A percentile compares a stretch with the other conserved stretches of the same genome.
These are phyloP conservation scores for Adansonia digitata DNA, from an alignment of 345 rosid species.

Conservation along the genomic window DNA sequence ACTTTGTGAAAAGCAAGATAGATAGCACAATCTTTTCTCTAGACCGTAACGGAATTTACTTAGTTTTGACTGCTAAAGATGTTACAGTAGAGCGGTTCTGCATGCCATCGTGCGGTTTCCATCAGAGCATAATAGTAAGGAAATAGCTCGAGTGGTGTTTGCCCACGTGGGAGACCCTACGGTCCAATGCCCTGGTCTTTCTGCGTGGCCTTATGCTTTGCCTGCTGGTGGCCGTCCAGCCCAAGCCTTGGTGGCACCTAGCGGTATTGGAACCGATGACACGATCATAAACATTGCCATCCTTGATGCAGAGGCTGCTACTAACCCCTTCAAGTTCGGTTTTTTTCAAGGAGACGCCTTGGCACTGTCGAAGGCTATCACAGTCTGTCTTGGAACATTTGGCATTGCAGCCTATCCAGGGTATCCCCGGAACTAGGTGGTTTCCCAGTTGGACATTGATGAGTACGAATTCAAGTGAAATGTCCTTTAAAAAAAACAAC, in stretches of 20 bases:
- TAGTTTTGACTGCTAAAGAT: conserved; percentile 51
- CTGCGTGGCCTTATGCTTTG: conserved; percentile 87
- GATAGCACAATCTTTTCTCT: neutral
- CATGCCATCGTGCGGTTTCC: conserved; percentile 47
- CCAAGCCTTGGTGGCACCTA: conserved; percentile 63
- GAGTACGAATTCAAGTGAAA: no score
- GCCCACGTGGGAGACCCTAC: conserved; percentile 76
- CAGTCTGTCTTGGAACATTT: conserved; percentile 70
- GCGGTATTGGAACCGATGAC: conserved; percentile 67
- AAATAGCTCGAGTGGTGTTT: conserved; percentile 24
- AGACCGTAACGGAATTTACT: conserved; percentile 29
- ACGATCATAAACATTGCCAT: conserved; percentile 68
- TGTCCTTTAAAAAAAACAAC: no score
- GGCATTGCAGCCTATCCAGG: conserved; percentile 80
- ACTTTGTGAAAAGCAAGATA: neutral
- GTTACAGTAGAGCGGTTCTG: conserved; percentile 50
- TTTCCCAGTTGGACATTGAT: no score
- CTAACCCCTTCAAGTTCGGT: conserved; percentile 73
- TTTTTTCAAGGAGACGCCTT: conserved; percentile 65
- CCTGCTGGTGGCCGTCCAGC: conserved; percentile 70
- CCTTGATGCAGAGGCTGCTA: conserved; percentile 70
- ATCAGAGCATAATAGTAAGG: conserved; percentile 22
- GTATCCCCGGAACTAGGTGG: conserved; percentile 46
- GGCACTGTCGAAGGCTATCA: conserved; percentile 72
- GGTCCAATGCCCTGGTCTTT: conserved; percentile 67